These are phyloP conservation scores for Paraphaeosphaeria sporulosa DNA, from an alignment of 2,329 filamentous ascomycete species.

Conservation along the genomic window DNA sequence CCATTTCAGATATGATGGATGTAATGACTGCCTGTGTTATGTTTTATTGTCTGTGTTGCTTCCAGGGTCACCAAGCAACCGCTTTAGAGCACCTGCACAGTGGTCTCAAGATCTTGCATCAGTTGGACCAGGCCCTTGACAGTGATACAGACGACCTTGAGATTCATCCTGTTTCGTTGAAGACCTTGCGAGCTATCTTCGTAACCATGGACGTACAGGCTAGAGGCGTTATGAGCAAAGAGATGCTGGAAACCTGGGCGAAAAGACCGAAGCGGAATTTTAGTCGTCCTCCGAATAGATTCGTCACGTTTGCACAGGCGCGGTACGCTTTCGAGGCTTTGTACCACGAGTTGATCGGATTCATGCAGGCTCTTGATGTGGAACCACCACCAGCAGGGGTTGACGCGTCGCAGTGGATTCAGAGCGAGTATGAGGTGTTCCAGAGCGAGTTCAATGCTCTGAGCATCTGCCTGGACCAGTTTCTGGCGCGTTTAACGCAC, in stretches of 20 bases:
- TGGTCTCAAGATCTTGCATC: conserved; percentile 39
- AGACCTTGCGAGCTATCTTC: conserved; percentile 39
- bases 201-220: conserved; percentile 41
- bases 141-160: conserved; percentile 12
- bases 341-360: conserved; percentile 34
- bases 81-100: conserved; percentile 41
- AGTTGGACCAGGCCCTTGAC: conserved; percentile 29
- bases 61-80: conserved; percentile 40
- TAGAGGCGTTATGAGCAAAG: conserved; percentile 36
- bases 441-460: conserved; percentile 12
- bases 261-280: conserved; percentile 24
- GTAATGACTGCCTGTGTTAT: conserved; percentile 42
- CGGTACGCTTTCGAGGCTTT: conserved; percentile 31
- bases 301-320: conserved; percentile 22
- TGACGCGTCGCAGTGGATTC: conserved; percentile 2
- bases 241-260: conserved; percentile 31
- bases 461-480: conserved; percentile 19
- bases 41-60: conserved; percentile 41
- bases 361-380: conserved; percentile 30
- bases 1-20: conserved; percentile 33
- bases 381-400: conserved; percentile 1
- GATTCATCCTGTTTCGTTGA: conserved; percentile 34
- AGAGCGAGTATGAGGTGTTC: conserved; percentile 9
- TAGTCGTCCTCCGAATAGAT: conserved; percentile 6
- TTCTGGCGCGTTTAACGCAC: conserved; percentile 15